A percentile compares a stretch with the other conserved stretches of the same genome.
phyloP scores from a whole-genome alignment of 208 protist species.

The Tritrichomonas musculus region DNA sequence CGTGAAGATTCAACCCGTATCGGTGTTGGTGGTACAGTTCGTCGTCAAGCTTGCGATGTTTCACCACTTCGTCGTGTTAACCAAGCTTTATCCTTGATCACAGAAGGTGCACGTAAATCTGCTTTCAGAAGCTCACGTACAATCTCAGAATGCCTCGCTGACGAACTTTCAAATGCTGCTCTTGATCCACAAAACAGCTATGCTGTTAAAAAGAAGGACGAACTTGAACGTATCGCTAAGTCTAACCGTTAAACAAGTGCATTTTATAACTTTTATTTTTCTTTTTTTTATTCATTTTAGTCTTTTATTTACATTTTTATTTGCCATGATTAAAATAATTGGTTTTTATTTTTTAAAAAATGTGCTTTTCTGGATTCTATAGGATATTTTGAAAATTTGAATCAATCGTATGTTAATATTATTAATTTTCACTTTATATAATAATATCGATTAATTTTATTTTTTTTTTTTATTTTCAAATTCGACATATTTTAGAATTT shows the following conservation, averaged over 20 bases:
- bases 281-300: too few relatives aligned
- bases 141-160: conserved; percentile 98
- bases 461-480: too few relatives aligned
- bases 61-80: conserved; percentile 98
- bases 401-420: too few relatives aligned
- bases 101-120: conserved; percentile 85
- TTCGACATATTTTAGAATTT: too few relatives aligned
- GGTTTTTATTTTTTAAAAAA: too few relatives aligned
- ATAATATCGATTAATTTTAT: too few relatives aligned
- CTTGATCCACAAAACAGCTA: conserved; percentile 88
- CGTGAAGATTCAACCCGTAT: conserved; percentile 99
- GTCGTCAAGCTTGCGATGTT: conserved; percentile 99
- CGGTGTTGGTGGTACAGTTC: conserved; percentile 95
- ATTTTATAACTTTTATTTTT: neutral
- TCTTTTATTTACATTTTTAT: too few relatives aligned
- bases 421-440: too few relatives aligned
- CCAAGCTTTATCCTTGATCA: conserved; percentile 60
- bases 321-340: too few relatives aligned
- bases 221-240: conserved; percentile 99
- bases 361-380: too few relatives aligned
- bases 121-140: conserved; percentile 99
- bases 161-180: conserved; percentile 94
- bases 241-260: conserved; percentile 88
- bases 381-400: too few relatives aligned
- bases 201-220: conserved; percentile 99